These are phyloP conservation scores for Camptophora hylomeconis DNA, from an alignment of 2,329 filamentous ascomycete species.

Conservation along the genomic window DNA sequence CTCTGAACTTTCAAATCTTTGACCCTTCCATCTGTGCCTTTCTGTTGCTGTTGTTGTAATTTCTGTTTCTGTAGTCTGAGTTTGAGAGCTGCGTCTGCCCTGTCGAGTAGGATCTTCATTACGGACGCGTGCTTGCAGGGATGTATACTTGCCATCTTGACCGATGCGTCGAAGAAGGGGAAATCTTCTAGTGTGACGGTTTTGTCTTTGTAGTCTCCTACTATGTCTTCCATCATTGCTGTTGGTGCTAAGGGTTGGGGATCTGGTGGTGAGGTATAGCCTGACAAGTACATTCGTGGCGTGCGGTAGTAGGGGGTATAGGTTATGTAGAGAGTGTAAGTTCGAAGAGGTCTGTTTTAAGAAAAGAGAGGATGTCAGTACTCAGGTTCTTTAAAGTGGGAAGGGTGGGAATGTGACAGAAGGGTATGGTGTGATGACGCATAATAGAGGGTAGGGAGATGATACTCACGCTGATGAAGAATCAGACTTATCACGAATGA, in stretches of 20 bases:
- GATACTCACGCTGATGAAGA: constrained; percentile 42
- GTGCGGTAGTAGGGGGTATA: constrained; percentile 96
- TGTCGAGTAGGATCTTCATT: constrained; percentile 94
- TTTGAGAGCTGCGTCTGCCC: constrained; percentile 85
- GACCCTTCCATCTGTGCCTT: constrained; percentile 39
- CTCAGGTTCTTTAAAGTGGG: constrained; percentile 1
- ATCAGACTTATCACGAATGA: constrained; percentile 61
- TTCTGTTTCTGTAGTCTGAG: constrained; percentile 72
- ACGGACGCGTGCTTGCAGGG: constrained; percentile 95
- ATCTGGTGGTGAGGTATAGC: constrained; percentile 67
- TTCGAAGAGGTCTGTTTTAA: constrained; percentile 58
- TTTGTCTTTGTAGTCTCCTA: constrained; percentile 95
- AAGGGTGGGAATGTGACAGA: constrained; percentile 2
- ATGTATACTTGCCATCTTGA: constrained; percentile 95
- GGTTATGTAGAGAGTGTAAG: constrained; percentile 97
- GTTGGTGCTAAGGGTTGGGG: constrained; percentile 71
- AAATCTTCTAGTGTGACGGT: constrained; percentile 97
- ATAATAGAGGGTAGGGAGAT: no score
- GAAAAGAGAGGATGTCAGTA: constrained; percentile 7
- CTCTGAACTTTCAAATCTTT: constrained; percentile 35
- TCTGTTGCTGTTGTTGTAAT: no score
- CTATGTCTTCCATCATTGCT: constrained; percentile 92
- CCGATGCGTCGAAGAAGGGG: constrained; percentile 76
- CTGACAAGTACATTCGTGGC: constrained; percentile 85
- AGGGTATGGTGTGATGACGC: no score